phyloP scores from a whole-genome alignment of 23 red algal genomes.

The Cyanidiococcus yangmingshanensis region DNA sequence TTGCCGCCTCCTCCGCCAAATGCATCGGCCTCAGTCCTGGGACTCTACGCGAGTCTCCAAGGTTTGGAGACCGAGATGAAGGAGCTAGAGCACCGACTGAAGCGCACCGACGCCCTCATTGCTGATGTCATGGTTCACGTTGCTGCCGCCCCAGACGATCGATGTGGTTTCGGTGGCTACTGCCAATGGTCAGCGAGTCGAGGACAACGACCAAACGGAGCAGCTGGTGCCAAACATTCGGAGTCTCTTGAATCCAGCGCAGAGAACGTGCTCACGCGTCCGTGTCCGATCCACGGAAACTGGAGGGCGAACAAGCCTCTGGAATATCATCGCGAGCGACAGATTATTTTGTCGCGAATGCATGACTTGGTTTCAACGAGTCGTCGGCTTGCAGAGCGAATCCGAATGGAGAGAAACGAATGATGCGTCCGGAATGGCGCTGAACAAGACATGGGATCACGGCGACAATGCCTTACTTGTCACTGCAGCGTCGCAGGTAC shows the following conservation, averaged over 20 bases:
- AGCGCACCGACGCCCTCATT: neutral
- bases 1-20: neutral
- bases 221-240: neutral
- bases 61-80: neutral
- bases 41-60: neutral
- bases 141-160: neutral
- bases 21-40: neutral
- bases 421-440: neutral
- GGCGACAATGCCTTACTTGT: no score
- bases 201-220: neutral
- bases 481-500: no score
- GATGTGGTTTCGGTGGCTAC: slow-evolving; percentile 3
- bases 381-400: neutral
- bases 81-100: neutral
- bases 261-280: neutral
- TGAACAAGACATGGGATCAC: no score
- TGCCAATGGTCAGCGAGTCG: neutral
- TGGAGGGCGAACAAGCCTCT: slow-evolving; percentile 1
- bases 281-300: slow-evolving; percentile 10
- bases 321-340: neutral
- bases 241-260: neutral
- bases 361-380: neutral
- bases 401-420: neutral
- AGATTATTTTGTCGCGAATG: neutral
- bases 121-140: neutral